Evolutionary conservation across 345 rosid genomes (phyloP).

Genomic region (Combretum micranthum): DNA sequence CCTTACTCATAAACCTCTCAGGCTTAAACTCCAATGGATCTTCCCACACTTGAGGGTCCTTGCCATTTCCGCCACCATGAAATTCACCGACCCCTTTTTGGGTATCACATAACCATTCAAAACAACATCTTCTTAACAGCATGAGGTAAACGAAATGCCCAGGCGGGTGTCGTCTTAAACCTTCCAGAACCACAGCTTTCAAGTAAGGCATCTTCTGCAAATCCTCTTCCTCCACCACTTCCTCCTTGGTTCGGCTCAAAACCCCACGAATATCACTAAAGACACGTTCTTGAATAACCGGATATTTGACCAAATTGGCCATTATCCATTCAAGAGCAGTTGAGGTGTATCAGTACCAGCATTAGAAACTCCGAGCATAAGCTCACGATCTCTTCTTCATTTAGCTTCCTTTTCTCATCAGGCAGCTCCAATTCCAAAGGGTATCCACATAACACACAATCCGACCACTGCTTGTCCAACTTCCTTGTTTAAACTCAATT

Average conservation of each 20-base stretch:
- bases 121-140: background rate
- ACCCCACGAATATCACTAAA: background rate
- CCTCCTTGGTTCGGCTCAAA: background rate
- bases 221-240: constrained; percentile 1
- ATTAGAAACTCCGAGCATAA: background rate
- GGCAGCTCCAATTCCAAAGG: constrained; percentile 5
- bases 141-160: background rate
- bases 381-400: constrained; percentile 4
- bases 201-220: constrained; percentile 3
- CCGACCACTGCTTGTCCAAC: too few species aligned
- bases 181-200: constrained; percentile 11
- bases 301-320: constrained; percentile 3
- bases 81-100: constrained; percentile 6
- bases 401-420: constrained; percentile 6
- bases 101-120: too few species aligned
- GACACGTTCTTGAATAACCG: background rate
- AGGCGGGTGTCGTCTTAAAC: constrained; percentile 9
- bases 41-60: constrained; percentile 13
- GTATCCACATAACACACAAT: constrained; percentile 6
- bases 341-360: constrained; percentile 1
- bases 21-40: constrained; percentile 14
- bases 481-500: too few species aligned
- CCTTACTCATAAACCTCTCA: constrained; percentile 4
- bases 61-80: constrained; percentile 14
- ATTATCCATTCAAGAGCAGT: constrained; percentile 10